Evolutionary conservation across 768 basidiomycete species (phyloP), one percentile per base, ranked within the genome.

Genomic region (Psilocybe cubensis): DNA sequence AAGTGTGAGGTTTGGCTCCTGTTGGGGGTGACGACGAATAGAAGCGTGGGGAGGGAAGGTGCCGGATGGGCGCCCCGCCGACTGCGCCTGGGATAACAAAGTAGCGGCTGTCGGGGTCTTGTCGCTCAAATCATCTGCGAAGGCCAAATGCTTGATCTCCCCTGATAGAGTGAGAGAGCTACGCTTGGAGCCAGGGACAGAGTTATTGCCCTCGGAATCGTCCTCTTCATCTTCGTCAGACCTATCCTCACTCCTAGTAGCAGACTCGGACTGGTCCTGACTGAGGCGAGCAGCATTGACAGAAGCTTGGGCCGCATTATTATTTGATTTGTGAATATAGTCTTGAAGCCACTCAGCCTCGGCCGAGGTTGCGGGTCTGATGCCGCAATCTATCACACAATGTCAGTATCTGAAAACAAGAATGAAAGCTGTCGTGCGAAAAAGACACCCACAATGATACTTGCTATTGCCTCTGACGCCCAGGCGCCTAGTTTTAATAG

Each of bases 401-500:
- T 38, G 52, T 61, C 23, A 58, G 52, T 53, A 23, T 38, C 14
- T 33, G 31, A 14, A 63, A 68, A 65, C 69, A 60, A 62, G 60
- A 40, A 40, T 35, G 60, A 47, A 64, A 60, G 65, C 59, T 68
- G 63, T 63, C 71, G 70, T 65, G 63, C 59, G 56, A 63, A 72
- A 70, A 69, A 73, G 54, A 65, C 68, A 64, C 68, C 62, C 63
- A 94, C 92, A 96, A 74, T 96, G 94, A 76, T 96, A 96, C 82
- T 95, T 96, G 78, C 91, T 93, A 79, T 96, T 95, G 49, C 94
- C 94, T 74, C 95, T 79, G 57, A 93, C 93, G 58, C 95, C 95
- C 58, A 97, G 75, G 57, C 95, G 89, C 63, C 95, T 82, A 49
- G 95, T 96, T 83, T 94, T 96, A 82, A 97, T 95, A 60, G 90